phyloP scores from a whole-genome alignment of 371 early-diverging fungal species.

The Nematocida minor region DNA sequence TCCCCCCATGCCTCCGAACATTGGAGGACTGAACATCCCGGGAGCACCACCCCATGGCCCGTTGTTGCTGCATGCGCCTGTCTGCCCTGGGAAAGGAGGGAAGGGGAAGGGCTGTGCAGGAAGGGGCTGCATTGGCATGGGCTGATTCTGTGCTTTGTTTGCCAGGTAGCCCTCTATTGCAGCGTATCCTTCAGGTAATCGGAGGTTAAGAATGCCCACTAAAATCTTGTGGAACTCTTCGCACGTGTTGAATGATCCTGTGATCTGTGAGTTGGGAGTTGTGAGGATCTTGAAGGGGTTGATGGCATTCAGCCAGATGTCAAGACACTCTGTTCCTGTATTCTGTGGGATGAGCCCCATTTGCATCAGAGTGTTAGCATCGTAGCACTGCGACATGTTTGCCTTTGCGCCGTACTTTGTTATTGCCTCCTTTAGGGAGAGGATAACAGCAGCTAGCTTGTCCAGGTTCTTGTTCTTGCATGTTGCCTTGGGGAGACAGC shows the following conservation, averaged over 20 bases:
- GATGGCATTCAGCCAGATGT: conserved; percentile 34
- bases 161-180: conserved; percentile 8
- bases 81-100: too few species aligned
- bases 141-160: not conserved
- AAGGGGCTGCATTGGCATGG: too few species aligned
- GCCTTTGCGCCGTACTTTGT: not conserved
- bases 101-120: too few species aligned
- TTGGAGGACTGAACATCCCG: too few species aligned
- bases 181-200: conserved; percentile 5
- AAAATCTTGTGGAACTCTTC: conserved; percentile 29
- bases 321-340: conserved; percentile 44
- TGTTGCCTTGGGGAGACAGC: conserved; percentile 20
- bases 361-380: not conserved
- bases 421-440: not conserved
- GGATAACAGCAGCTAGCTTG: conserved; percentile 6
- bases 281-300: conserved; percentile 33
- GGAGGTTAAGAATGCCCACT: conserved; percentile 2
- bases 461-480: conserved; percentile 24
- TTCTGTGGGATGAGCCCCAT: not conserved
- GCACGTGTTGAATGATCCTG: conserved; percentile 16
- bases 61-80: too few species aligned
- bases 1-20: too few species aligned
- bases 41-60: too few species aligned
- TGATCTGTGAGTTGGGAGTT: not conserved
- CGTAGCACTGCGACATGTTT: not conserved